Percentiles rank a stretch among this genome's conserved stretches.
phyloP scores from a whole-genome alignment of 805 yeast species.

The Candida verbasci region DNA sequence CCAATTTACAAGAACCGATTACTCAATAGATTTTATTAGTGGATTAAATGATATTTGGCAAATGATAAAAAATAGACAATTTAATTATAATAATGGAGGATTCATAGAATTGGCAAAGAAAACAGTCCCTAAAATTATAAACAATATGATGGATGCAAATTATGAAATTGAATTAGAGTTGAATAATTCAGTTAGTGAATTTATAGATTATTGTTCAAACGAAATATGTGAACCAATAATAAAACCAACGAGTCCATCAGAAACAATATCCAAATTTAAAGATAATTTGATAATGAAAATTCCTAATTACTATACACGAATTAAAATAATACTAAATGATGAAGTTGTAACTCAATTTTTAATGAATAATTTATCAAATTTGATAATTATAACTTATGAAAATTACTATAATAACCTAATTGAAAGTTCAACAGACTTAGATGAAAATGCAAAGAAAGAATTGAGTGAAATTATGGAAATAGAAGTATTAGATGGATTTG shows the following conservation, averaged over 20 bases:
- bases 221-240: conserved; percentile 46
- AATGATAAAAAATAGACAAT: conserved; percentile 35
- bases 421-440: conserved; percentile 18
- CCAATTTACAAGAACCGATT: conserved; percentile 66
- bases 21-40: conserved; percentile 69
- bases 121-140: conserved; percentile 74
- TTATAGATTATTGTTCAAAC: conserved; percentile 49
- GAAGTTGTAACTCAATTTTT: conserved; percentile 32
- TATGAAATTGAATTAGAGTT: conserved; percentile 70
- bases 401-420: conserved; percentile 38
- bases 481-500: conserved; percentile 53
- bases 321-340: conserved; percentile 55
- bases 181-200: conserved; percentile 63
- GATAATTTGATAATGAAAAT: conserved; percentile 49
- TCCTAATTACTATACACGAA: conserved; percentile 51
- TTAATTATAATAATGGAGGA: conserved; percentile 40
- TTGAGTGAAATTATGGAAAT: conserved; percentile 52
- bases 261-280: conserved; percentile 39
- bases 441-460: conserved; percentile 16
- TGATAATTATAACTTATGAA: conserved; percentile 55
- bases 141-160: conserved; percentile 74
- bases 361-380: conserved; percentile 37
- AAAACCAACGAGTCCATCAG: conserved; percentile 15
- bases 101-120: conserved; percentile 54
- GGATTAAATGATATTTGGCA: conserved; percentile 54